Evolutionary conservation across 192 early-diverging fungal genomes (phyloP).

Genomic region (Entophlyctis luteolus): DNA sequence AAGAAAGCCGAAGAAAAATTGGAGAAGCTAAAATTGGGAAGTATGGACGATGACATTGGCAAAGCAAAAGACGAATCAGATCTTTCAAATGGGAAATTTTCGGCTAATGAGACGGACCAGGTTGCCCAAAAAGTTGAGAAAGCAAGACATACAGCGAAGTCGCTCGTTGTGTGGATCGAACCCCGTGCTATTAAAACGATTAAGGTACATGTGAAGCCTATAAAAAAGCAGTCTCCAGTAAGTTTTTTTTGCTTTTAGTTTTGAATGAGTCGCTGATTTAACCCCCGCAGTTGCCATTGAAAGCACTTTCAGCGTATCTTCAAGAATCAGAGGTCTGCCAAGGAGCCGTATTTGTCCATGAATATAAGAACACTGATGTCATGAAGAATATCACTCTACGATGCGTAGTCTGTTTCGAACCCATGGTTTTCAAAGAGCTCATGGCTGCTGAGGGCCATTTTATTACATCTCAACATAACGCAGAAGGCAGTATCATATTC

Average conservation of each 20-base stretch:
- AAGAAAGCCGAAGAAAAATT: slow-evolving; percentile 76
- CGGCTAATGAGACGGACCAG: background rate
- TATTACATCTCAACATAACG: background rate
- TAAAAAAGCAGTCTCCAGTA: slow-evolving; percentile 8
- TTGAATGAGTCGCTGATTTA: background rate
- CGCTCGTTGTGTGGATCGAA: slow-evolving; percentile 55
- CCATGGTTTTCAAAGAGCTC: background rate
- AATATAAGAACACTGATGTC: slow-evolving; percentile 79
- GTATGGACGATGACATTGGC: slow-evolving; percentile 36
- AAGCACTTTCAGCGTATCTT: background rate
- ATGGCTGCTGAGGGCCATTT: slow-evolving; percentile 8
- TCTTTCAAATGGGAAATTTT: background rate
- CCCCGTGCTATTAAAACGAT: slow-evolving; percentile 65
- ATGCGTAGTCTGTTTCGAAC: slow-evolving; percentile 51
- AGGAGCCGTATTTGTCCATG: slow-evolving; percentile 65
- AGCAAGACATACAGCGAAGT: slow-evolving; percentile 28
- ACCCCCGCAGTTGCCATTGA: background rate
- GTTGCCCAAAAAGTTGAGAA: slow-evolving; percentile 6
- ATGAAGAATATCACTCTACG: slow-evolving; percentile 64
- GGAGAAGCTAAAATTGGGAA: slow-evolving; percentile 60
- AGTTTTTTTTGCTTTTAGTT: background rate
- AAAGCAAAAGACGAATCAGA: slow-evolving; percentile 28
- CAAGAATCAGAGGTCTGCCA: slow-evolving; percentile 38
- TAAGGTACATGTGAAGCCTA: slow-evolving; percentile 57
- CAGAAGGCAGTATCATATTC: background rate